These are phyloP conservation scores for Carex parvula DNA, from an alignment of 176 grass and related monocot genomes.

Conservation along the genomic window DNA sequence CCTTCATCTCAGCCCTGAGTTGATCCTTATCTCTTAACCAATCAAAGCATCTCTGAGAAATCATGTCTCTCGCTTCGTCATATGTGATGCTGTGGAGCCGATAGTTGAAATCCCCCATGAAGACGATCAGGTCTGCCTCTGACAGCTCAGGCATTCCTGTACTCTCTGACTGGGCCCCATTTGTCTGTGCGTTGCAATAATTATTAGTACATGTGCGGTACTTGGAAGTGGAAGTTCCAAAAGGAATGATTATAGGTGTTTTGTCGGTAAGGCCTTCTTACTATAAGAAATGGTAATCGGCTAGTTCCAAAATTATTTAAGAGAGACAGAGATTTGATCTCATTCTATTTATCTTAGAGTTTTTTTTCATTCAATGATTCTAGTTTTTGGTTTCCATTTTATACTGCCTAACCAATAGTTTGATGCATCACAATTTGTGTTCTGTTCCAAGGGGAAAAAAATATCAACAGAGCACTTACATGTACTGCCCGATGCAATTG, in stretches of 20 bases:
- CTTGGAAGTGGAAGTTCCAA: not conserved
- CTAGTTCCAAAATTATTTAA: not conserved
- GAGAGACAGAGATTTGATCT: not conserved
- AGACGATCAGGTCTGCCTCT: slow-evolving; percentile 89
- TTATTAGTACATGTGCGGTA: slow-evolving; percentile 35
- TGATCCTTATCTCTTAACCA: slow-evolving; percentile 99
- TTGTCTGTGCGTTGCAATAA: slow-evolving; percentile 46
- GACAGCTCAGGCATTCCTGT: slow-evolving; percentile 75
- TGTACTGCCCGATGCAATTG: slow-evolving; percentile 88
- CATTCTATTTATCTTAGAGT: not conserved
- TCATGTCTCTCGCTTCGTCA: slow-evolving; percentile 96
- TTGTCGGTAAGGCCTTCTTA: not conserved
- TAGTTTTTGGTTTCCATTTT: not conserved
- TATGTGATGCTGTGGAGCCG: slow-evolving; percentile 86
- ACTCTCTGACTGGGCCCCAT: slow-evolving; percentile 61
- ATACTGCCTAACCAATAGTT: not conserved
- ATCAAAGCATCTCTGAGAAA: slow-evolving; percentile 97
- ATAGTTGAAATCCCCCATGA: slow-evolving; percentile 99
- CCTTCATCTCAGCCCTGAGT: slow-evolving; percentile 86
- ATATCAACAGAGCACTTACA: slow-evolving; percentile 47
- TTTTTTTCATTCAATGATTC: not conserved
- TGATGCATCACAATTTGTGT: slow-evolving; percentile 18
- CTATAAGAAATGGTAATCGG: not conserved
- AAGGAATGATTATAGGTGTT: not conserved
- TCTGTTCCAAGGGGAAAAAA: slow-evolving; percentile 1